These are phyloP conservation scores for Hericium rajendrae DNA, from an alignment of 768 basidiomycete genomes.

Conservation along the genomic window DNA sequence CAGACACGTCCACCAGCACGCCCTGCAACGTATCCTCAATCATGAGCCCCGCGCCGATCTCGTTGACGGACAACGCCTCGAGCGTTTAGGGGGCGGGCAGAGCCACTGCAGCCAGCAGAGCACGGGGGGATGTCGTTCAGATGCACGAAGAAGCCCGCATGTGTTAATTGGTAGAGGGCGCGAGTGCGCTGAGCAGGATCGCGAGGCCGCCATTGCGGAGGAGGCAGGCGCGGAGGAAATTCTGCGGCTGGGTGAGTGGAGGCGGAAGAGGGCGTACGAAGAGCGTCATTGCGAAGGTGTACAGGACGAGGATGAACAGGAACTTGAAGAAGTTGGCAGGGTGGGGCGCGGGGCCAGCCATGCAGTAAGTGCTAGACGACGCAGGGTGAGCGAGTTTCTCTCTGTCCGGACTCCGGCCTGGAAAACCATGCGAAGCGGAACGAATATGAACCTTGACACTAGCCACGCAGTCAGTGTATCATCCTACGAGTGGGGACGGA, in stretches of 20 bases:
- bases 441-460: constrained; percentile 74
- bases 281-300: constrained; percentile 76
- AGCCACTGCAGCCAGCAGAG: constrained; percentile 92
- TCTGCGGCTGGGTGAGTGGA: constrained; percentile 32
- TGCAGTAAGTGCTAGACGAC: constrained; percentile 70
- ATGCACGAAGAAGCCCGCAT: constrained; percentile 90
- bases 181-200: constrained; percentile 70
- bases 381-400: neutral
- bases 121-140: constrained; percentile 78
- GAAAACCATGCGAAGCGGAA: constrained; percentile 71
- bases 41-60: constrained; percentile 81
- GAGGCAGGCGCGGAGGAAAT: constrained; percentile 82
- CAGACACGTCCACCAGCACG: constrained; percentile 75
- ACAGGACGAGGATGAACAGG: constrained; percentile 80
- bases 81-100: constrained; percentile 67
- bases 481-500: neutral
- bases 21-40: constrained; percentile 73
- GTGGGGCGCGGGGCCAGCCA: constrained; percentile 79
- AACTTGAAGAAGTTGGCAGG: constrained; percentile 92
- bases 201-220: constrained; percentile 87
- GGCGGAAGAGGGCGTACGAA: constrained; percentile 59
- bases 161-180: constrained; percentile 78
- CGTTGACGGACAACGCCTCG: constrained; percentile 88
- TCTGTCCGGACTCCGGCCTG: too few relatives aligned
- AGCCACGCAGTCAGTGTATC: constrained; percentile 83